A percentile compares a stretch with the other conserved stretches of the same genome.
These are phyloP conservation scores for Alternaria gansuensis DNA, from an alignment of 2,329 filamentous ascomycete species.

Conservation along the genomic window DNA sequence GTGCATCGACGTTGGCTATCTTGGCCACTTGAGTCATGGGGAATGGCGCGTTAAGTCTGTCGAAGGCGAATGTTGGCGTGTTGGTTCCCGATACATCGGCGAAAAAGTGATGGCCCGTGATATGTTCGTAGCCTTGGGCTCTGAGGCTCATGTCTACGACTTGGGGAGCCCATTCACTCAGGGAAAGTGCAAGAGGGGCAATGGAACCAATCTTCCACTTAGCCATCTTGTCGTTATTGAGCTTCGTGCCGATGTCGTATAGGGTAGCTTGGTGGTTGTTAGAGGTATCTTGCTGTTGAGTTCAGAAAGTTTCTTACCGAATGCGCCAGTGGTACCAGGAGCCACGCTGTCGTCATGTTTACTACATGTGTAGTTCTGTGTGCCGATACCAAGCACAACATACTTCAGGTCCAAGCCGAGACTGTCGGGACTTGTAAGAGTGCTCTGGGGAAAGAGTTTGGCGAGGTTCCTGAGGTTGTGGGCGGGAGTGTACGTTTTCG, in stretches of 20 bases:
- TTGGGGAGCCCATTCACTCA: constrained; percentile 29
- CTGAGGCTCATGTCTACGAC: constrained; percentile 41
- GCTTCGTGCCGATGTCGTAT: constrained; percentile 48
- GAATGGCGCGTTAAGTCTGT: constrained; percentile 52
- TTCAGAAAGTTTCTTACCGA: constrained; percentile 35
- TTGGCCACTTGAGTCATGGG: constrained; percentile 58
- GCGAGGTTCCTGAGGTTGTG: constrained; percentile 39
- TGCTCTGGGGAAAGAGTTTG: constrained; percentile 40
- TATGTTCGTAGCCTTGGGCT: constrained; percentile 46
- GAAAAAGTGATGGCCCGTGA: constrained; percentile 75
- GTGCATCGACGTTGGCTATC: constrained; percentile 62
- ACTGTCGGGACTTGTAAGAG: constrained; percentile 40
- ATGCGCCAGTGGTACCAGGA: constrained; percentile 47
- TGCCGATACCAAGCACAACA: constrained; percentile 60
- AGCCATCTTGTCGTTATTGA: constrained; percentile 42
- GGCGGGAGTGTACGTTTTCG: constrained; percentile 26
- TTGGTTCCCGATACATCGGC: constrained; percentile 39
- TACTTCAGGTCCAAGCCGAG: constrained; percentile 53
- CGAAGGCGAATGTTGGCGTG: constrained; percentile 69
- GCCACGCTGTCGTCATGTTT: constrained; percentile 34
- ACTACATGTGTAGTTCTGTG: constrained; percentile 63
- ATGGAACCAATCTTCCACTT: constrained; percentile 47
- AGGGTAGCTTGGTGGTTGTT: constrained; percentile 41
- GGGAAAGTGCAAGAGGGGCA: constrained; percentile 46
- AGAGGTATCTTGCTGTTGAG: constrained; percentile 5